phyloP scores from a whole-genome alignment of 768 basidiomycete species.

The Suillus ampliporus region DNA sequence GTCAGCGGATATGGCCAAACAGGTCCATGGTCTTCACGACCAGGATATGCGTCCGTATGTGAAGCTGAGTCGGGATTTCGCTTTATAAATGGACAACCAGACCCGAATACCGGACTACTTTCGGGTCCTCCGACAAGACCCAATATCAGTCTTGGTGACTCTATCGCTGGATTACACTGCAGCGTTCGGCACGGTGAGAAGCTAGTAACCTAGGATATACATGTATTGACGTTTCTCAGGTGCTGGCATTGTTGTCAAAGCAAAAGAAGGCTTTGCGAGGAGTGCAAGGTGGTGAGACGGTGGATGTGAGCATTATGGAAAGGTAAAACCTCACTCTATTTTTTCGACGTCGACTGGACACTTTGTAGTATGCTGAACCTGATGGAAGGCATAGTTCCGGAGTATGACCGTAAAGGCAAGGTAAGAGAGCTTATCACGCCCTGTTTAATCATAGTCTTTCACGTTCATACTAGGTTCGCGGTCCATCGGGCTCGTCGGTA shows the following conservation, averaged over 20 bases:
- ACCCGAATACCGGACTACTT: constrained; percentile 55
- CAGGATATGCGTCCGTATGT: constrained; percentile 77
- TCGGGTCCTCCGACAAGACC: constrained; percentile 70
- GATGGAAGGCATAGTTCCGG: constrained; percentile 80
- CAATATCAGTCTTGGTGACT: constrained; percentile 76
- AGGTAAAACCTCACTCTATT: constrained; percentile 44
- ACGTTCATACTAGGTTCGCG: constrained; percentile 52
- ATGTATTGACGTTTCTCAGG: constrained; percentile 40
- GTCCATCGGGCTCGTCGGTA: constrained; percentile 76
- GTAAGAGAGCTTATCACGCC: constrained; percentile 34
- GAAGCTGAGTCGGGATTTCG: constrained; percentile 79
- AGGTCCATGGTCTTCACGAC: constrained; percentile 72
- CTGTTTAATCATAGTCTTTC: not conserved
- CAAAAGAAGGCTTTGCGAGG: constrained; percentile 40
- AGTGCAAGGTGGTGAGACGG: constrained; percentile 50
- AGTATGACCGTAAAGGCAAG: constrained; percentile 74
- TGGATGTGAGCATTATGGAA: constrained; percentile 80
- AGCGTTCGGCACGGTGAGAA: constrained; percentile 68
- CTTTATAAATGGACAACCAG: constrained; percentile 71
- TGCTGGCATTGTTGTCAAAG: constrained; percentile 62
- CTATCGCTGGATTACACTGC: constrained; percentile 74
- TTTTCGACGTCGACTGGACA: not conserved
- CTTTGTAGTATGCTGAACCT: constrained; percentile 67
- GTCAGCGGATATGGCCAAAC: constrained; percentile 80
- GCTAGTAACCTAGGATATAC: constrained; percentile 14